Percentiles rank a stretch among this genome's conserved stretches.
Conservation (phyloP, 371 early-diverging fungal species). For the Circinella minor region DNA sequence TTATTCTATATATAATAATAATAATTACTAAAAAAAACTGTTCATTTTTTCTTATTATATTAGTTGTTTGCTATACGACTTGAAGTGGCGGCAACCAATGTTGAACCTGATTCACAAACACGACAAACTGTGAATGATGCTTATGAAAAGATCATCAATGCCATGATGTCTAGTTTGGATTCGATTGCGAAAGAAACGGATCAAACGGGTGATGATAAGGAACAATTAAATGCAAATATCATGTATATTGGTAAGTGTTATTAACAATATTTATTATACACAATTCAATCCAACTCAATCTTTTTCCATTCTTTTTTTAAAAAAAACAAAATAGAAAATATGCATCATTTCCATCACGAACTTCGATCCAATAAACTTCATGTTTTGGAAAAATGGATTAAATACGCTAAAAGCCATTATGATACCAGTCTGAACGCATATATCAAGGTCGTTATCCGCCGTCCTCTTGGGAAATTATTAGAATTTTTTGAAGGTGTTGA, state of each 20-base stretch:
- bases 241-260: conserved; percentile 75
- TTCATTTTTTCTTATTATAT: not conserved
- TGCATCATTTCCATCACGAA: conserved; percentile 88
- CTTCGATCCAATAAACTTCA: conserved; percentile 71
- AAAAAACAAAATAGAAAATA: too few species aligned
- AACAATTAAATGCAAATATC: conserved; percentile 88
- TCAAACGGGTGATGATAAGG: conserved; percentile 86
- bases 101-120: conserved; percentile 65
- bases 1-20: not conserved
- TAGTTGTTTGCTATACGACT: conserved; percentile 80
- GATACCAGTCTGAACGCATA: conserved; percentile 84
- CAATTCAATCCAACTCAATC: not conserved
- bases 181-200: conserved; percentile 80
- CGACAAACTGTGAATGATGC: conserved; percentile 77
- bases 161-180: conserved; percentile 91
- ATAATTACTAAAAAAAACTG: too few species aligned
- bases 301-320: not conserved
- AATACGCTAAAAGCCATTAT: conserved; percentile 84
- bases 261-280: too few species aligned
- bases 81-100: conserved; percentile 57
- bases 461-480: conserved; percentile 85
- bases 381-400: conserved; percentile 77
- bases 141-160: conserved; percentile 82
- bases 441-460: conserved; percentile 82
- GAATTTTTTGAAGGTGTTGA: conserved; percentile 97